phyloP scores from a whole-genome alignment of 2,329 filamentous ascomycete genomes.

The Pseudogymnoascus sp. region DNA sequence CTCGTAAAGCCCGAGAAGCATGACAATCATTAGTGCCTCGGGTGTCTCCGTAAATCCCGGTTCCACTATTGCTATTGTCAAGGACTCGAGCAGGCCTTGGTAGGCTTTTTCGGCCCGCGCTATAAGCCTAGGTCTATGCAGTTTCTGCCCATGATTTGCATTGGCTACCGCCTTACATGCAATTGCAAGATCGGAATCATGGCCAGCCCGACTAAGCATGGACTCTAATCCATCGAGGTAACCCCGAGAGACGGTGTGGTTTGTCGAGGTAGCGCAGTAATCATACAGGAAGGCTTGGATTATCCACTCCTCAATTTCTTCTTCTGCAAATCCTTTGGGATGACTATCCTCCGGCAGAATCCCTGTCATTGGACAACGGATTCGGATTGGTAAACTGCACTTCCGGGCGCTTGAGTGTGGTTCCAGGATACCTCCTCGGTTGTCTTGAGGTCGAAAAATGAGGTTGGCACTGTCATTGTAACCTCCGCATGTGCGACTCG shows the following conservation, averaged over 20 bases:
- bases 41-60: slow-evolving; percentile 1
- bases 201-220: slow-evolving; percentile 14
- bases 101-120: slow-evolving; percentile 14
- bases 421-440: not conserved
- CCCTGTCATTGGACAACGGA: slow-evolving; percentile 17
- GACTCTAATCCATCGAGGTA: slow-evolving; percentile 19
- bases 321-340: slow-evolving; percentile 16
- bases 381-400: slow-evolving; percentile 19
- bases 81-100: slow-evolving; percentile 17
- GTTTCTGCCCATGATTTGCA: slow-evolving; percentile 17
- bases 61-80: slow-evolving; percentile 16
- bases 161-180: slow-evolving; percentile 20
- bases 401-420: slow-evolving; percentile 17
- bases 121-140: slow-evolving; percentile 17
- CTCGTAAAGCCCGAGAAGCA: slow-evolving; percentile 22
- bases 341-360: slow-evolving; percentile 17
- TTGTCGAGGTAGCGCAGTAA: slow-evolving; percentile 18
- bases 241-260: slow-evolving; percentile 18
- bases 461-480: slow-evolving; percentile 12
- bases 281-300: slow-evolving; percentile 23
- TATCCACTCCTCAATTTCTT: slow-evolving; percentile 15
- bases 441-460: slow-evolving; percentile 10
- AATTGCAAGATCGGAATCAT: slow-evolving; percentile 19
- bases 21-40: slow-evolving; percentile 17
- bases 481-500: slow-evolving; percentile 18